Base-by-base conservation (phyloP, 495 filamentous ascomycete species). In the Aspergillus avenaceus region DNA sequence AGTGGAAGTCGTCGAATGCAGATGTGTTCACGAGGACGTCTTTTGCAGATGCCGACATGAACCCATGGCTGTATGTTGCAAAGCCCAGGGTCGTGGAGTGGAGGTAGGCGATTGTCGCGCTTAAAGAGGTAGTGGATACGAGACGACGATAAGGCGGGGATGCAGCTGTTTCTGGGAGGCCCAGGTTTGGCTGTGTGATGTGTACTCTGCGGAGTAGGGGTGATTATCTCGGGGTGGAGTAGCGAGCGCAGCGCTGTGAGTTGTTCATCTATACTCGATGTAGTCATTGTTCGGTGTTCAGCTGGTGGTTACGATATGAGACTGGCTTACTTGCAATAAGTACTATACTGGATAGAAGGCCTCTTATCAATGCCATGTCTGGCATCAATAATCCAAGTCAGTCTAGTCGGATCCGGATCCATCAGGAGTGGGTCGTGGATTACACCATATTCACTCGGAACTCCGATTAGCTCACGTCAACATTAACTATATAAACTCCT, bases 1-100 rank as follows among this genome's bases (percentile, higher is more conserved):
- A 46, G 22, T 58, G 41, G 16, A 58, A 53, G 8, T 38, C 45
- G 22, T 58, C 27, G n/a, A 53, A 58, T 4, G 55, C 55, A 5
- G 45, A 24, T 25, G 41, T 53, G 21, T 46, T 58, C 11, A 58
- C 16, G 11, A 58, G 1, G 7, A 53, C 50, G 43, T 53, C 50
- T 21, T 41, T 31, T 1, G 50, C 50, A 4, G 50, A 58, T 3
- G 45, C 24, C 1, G 54, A 57, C 23, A 25, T 37, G 41, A 47
- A 52, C 2, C 54, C 54, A 12, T 47, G 45, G 2, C 50, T 46
- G 27, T 43, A 47, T 8, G 53, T 53, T 0, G 40, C 50, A 25
- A 53, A 50, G 32, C 53, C 50, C 25, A 58, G 34, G 18, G 27
- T 18, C 12, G 50, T 41, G 3, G 16, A 3, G 28, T 53, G 53